Evolutionary conservation across 257 asterid species (phyloP).

Genomic region (Schizonepeta tenuifolia): DNA sequence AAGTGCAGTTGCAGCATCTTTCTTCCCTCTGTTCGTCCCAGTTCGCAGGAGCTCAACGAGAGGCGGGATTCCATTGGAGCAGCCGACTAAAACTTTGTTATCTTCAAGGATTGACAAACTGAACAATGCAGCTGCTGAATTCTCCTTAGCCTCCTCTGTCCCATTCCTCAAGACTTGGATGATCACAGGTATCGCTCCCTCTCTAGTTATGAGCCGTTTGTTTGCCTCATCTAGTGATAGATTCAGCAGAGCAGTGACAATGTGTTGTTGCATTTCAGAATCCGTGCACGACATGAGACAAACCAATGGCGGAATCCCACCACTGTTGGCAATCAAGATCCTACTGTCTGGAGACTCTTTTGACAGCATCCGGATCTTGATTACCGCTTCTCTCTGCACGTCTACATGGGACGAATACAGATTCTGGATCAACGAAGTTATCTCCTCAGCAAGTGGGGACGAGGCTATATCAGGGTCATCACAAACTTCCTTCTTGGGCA

Average conservation of each 20-base stretch:
- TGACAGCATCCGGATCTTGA: conserved; percentile 60
- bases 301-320: conserved; percentile 66
- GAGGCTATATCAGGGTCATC: conserved; percentile 52
- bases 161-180: conserved; percentile 53
- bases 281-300: conserved; percentile 48
- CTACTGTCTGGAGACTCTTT: conserved; percentile 68
- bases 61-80: conserved; percentile 56
- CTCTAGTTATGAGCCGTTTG: conserved; percentile 59
- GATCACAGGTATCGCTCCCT: conserved; percentile 60
- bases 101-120: conserved; percentile 63
- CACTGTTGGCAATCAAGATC: conserved; percentile 53
- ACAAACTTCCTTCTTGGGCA: conserved; percentile 47
- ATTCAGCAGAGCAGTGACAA: conserved; percentile 61
- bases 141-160: conserved; percentile 62
- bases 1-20: conserved; percentile 66
- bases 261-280: conserved; percentile 55
- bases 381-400: conserved; percentile 46
- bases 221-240: conserved; percentile 57
- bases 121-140: conserved; percentile 68
- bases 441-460: conserved; percentile 55
- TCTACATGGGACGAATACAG: conserved; percentile 44
- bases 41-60: conserved; percentile 47
- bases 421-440: conserved; percentile 46
- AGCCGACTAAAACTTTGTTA: conserved; percentile 60
- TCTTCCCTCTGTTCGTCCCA: conserved; percentile 66